Evolutionary conservation across 805 yeast species (phyloP), one percentile per base, ranked within the genome.

Genomic region (Cyberlindnera nakhonratchasimensis): DNA sequence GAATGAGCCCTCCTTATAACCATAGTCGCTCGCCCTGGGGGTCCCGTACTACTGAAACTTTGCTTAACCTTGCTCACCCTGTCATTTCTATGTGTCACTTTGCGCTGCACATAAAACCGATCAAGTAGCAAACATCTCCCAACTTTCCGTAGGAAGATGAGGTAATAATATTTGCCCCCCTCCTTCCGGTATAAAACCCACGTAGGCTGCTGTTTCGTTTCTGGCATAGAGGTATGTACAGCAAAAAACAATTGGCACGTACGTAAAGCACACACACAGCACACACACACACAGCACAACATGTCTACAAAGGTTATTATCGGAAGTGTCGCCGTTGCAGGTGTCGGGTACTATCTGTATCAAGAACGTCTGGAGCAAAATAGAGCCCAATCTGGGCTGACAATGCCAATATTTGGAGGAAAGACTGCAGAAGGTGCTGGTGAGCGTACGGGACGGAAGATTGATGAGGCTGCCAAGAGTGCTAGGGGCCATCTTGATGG

Each of bases 291-390:
- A 29, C 7, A 31, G 7, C 24, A 19, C 24, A 20, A 13, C 13
- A 47, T 47, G 48, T 16, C 48, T 11, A 28, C 42, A 3, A 54
- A 43, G 47, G 43, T 43, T 29, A 31, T 51, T 19, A 19, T 55
- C 17, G 59, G 59, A 20, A 51, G 57, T 42, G 54, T 47, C 34
- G 61, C 53, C 4, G 25, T 50, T 17, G 55, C 54, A 8, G 61
- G 53, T 33, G 61, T 50, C 29, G 41, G 53, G 12, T 58, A 54
- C 41, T 55, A 57, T 40, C 39, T 58, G 20, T 55, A 53, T 37
- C 53, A 51, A 23, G 46, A 46, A 36, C 50, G 59, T 34, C 45
- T 52, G 4, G 53, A 52, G 22, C 50, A 50, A 21, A 40, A 53
- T 3, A 39, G 38, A 14, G 37, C 31, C 6, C 40, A 40, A 8